Percentiles rank a stretch among this genome's conserved stretches.
phyloP scores from a whole-genome alignment of 257 asterid genomes.

The Linaria vulgaris region DNA sequence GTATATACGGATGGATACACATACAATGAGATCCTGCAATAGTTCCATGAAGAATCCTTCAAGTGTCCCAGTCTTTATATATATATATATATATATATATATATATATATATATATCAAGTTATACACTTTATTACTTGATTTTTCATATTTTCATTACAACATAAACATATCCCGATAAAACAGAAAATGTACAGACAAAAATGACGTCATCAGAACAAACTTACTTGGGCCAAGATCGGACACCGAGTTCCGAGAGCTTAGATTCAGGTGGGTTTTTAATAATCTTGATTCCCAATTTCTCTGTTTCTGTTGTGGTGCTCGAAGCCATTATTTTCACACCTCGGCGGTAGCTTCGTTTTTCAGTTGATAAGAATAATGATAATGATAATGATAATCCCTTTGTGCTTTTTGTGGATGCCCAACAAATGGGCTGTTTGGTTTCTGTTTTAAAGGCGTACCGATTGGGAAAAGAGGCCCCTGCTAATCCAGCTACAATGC shows the following conservation, averaged over 20 bases:
- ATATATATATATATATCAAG: too few species aligned
- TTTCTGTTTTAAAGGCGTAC: constrained; percentile 15
- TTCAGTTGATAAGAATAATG: neutral
- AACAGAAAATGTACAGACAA: neutral
- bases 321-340: constrained; percentile 35
- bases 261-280: constrained; percentile 65
- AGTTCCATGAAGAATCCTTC: too few species aligned
- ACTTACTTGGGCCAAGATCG: constrained; percentile 83
- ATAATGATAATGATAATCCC: too few species aligned
- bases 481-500: neutral
- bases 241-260: constrained; percentile 75
- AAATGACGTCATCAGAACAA: neutral
- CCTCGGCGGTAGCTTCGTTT: neutral
- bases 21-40: too few species aligned
- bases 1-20: too few species aligned
- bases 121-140: too few species aligned
- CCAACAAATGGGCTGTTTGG: constrained; percentile 31
- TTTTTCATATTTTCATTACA: too few species aligned
- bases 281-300: constrained; percentile 62
- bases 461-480: constrained; percentile 20
- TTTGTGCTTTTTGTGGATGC: constrained; percentile 8
- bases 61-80: too few species aligned
- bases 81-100: too few species aligned
- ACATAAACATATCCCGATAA: too few species aligned
- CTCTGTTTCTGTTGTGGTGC: constrained; percentile 43